Evolutionary conservation across 2,329 filamentous ascomycete genomes (phyloP).

Genomic region (Nemania diffusa): DNA sequence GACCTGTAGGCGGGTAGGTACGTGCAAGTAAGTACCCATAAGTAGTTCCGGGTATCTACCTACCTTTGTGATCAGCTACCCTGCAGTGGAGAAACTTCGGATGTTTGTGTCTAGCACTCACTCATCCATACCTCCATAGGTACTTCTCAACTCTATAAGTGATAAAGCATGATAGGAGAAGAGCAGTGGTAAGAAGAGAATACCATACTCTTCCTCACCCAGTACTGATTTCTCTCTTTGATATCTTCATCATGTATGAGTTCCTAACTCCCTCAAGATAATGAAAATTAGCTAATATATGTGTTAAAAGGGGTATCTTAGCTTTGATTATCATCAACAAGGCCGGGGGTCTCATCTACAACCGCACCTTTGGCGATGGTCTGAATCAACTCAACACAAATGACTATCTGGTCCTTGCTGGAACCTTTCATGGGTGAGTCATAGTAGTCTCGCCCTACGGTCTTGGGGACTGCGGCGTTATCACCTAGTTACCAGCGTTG

Average conservation of each 20-base stretch:
- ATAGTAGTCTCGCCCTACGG: conserved; percentile 25
- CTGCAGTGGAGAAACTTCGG: conserved; percentile 31
- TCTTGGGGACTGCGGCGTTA: background rate
- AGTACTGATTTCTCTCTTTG: background rate
- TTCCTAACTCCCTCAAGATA: background rate
- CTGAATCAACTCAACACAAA: conserved; percentile 92
- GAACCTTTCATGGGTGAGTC: conserved; percentile 91
- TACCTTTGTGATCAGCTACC: too few relatives aligned
- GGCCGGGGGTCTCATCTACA: conserved; percentile 94
- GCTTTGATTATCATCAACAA: conserved; percentile 99
- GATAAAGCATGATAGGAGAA: background rate
- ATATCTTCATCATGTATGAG: conserved; percentile 26
- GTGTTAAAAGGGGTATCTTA: conserved; percentile 81
- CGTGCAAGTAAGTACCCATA: too few relatives aligned
- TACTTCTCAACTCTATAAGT: background rate
- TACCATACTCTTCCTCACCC: background rate
- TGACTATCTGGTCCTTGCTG: conserved; percentile 95
- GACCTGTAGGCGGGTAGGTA: too few relatives aligned
- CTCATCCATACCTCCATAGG: background rate
- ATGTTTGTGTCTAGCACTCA: background rate
- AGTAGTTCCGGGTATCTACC: too few relatives aligned
- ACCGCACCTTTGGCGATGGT: conserved; percentile 88
- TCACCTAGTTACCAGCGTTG: conserved; percentile 12
- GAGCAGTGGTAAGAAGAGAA: background rate
- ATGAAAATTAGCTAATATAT: conserved; percentile 16